A percentile compares a stretch with the other conserved stretches of the same genome.
These are phyloP conservation scores for Primulina tabacum DNA, from an alignment of 257 asterid species.

Conservation along the genomic window DNA sequence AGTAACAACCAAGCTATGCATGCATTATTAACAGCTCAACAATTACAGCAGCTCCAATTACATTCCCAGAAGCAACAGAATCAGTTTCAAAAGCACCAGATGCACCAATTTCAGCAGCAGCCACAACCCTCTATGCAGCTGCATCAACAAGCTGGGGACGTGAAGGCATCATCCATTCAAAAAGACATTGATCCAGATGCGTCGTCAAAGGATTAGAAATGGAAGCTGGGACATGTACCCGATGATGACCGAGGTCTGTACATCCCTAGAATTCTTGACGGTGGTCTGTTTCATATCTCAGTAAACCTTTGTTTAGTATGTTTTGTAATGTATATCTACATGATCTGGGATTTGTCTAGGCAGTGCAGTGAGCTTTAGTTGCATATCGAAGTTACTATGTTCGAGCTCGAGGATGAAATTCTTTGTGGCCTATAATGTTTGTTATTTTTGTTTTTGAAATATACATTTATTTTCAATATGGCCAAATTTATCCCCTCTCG, in stretches of 20 bases:
- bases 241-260: slow-evolving; percentile 17
- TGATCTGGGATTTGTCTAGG: slow-evolving; percentile 31
- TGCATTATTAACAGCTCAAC: slow-evolving; percentile 71
- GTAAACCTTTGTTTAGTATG: slow-evolving; percentile 22
- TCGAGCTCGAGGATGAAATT: slow-evolving; percentile 27
- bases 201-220: slow-evolving; percentile 37
- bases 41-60: slow-evolving; percentile 90
- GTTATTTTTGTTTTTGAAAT: background rate
- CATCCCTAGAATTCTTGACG: slow-evolving; percentile 14
- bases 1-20: slow-evolving; percentile 55
- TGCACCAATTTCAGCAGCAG: slow-evolving; percentile 33
- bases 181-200: slow-evolving; percentile 41
- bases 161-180: slow-evolving; percentile 42
- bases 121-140: slow-evolving; percentile 44
- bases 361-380: slow-evolving; percentile 21
- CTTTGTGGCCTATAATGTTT: slow-evolving; percentile 25
- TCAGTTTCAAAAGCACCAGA: slow-evolving; percentile 48
- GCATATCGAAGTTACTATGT: slow-evolving; percentile 20
- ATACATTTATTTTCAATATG: background rate
- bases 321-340: slow-evolving; percentile 30
- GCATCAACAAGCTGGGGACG: slow-evolving; percentile 48
- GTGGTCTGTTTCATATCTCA: slow-evolving; percentile 27
- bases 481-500: too few species aligned
- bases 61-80: slow-evolving; percentile 75
- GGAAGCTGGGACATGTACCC: slow-evolving; percentile 8